Conservation (phyloP, 1,284 basidiomycete genomes). For the Abortiporus biennis region DNA sequence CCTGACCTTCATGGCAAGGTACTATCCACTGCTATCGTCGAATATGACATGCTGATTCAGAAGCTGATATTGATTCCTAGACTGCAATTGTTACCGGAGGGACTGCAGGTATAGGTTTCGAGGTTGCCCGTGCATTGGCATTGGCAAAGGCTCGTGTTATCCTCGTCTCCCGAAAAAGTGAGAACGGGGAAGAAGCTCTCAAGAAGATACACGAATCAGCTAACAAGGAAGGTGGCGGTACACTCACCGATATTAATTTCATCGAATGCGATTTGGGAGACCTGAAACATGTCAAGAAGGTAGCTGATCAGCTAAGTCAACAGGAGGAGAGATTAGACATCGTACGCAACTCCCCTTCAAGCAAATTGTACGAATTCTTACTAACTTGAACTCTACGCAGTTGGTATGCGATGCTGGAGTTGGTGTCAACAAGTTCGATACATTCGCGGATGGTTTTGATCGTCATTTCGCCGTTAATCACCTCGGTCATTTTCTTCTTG, state of each 20-base stretch:
- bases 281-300: conserved; percentile 31
- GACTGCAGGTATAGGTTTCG: conserved; percentile 34
- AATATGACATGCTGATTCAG: too few species aligned
- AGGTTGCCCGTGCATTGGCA: conserved; percentile 33
- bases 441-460: conserved; percentile 33
- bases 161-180: conserved; percentile 32
- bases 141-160: conserved; percentile 33
- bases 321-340: conserved; percentile 34
- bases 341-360: conserved; percentile 20
- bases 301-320: conserved; percentile 27
- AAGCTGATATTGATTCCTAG: conserved; percentile 9
- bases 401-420: conserved; percentile 31
- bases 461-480: conserved; percentile 33
- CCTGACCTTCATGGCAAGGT: conserved; percentile 13
- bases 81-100: conserved; percentile 39
- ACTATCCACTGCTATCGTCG: too few species aligned
- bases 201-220: conserved; percentile 26
- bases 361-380: not conserved
- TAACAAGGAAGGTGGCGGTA: conserved; percentile 8
- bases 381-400: not conserved
- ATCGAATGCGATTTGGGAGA: conserved; percentile 35
- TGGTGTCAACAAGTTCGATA: conserved; percentile 33
- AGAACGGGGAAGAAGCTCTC: conserved; percentile 34
- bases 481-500: conserved; percentile 37
- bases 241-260: conserved; percentile 29